Conservation (phyloP, 2,329 filamentous ascomycete genomes). For the Botryotinia globosa region DNA sequence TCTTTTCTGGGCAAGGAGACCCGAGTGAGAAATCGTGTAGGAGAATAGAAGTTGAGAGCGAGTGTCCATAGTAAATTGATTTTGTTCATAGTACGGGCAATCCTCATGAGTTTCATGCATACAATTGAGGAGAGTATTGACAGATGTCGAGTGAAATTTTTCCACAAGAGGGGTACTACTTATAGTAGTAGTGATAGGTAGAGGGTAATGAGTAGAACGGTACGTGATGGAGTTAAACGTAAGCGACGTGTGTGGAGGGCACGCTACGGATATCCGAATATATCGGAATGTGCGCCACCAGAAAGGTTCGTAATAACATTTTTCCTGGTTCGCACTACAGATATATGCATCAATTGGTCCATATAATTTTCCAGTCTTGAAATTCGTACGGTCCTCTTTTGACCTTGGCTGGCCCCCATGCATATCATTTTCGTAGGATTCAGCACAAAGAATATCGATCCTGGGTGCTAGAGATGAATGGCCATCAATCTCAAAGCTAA, state of each 20-base stretch:
- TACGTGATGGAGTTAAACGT: background rate
- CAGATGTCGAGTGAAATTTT: conserved; percentile 12
- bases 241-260: background rate
- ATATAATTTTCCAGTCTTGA: background rate
- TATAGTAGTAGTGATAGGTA: background rate
- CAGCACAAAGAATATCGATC: background rate
- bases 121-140: conserved; percentile 22
- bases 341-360: background rate
- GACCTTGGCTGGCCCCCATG: background rate
- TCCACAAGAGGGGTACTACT: background rate
- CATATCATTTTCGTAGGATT: background rate
- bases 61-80: conserved; percentile 37
- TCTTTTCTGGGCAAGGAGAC: conserved; percentile 38
- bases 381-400: background rate
- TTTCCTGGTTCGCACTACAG: background rate
- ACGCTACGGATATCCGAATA: background rate
- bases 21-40: conserved; percentile 38
- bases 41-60: conserved; percentile 37
- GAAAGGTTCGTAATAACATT: background rate
- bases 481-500: background rate
- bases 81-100: conserved; percentile 41
- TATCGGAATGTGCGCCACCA: background rate
- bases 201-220: background rate
- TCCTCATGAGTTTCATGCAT: conserved; percentile 37
- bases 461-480: background rate